Percentiles rank a stretch among this genome's conserved stretches.
Evolutionary conservation across 805 yeast genomes (phyloP).

Genomic region (Torulaspora indica): DNA sequence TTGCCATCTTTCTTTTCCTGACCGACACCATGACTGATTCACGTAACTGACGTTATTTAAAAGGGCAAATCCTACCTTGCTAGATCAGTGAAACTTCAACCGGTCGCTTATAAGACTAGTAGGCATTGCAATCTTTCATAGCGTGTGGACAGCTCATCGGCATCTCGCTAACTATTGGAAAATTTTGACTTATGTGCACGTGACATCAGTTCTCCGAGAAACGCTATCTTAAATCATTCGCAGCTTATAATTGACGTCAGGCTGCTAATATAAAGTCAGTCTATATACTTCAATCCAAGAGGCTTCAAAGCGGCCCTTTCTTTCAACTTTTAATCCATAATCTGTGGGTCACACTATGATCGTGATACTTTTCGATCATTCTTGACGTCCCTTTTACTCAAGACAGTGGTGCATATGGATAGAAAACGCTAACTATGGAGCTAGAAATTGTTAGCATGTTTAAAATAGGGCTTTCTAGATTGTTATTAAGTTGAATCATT

Average conservation of each 20-base stretch:
- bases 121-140: neutral
- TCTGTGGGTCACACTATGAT: no score
- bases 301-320: no score
- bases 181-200: constrained; percentile 3
- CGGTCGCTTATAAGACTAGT: neutral
- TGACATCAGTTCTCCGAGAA: neutral
- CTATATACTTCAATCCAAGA: no score
- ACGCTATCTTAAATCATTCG: no score
- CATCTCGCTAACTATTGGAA: neutral
- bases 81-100: no score
- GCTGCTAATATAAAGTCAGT: neutral
- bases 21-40: constrained; percentile 54
- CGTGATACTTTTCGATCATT: neutral
- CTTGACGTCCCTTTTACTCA: neutral
- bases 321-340: no score
- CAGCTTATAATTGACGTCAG: neutral
- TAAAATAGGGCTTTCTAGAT: no score
- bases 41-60: no score
- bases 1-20: constrained; percentile 78
- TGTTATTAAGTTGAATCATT: neutral
- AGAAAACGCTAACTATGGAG: neutral
- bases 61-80: no score
- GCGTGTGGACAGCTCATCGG: neutral
- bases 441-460: no score
- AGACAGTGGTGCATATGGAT: neutral